A percentile compares a stretch with the other conserved stretches of the same genome.
phyloP scores from a whole-genome alignment of 2,329 filamentous ascomycete genomes.

The Lomentospora prolificans region DNA sequence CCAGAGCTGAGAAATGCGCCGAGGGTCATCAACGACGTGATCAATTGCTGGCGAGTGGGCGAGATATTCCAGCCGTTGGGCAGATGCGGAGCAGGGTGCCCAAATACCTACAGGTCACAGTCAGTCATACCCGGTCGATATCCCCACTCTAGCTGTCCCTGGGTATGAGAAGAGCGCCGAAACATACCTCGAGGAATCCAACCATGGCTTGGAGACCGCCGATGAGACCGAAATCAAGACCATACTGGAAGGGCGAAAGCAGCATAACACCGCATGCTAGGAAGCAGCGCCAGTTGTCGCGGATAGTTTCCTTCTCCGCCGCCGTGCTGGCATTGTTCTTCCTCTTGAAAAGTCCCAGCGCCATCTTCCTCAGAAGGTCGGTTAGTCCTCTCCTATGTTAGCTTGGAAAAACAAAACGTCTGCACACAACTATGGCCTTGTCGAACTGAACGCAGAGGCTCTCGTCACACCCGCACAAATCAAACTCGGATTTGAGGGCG shows the following conservation, averaged over 20 bases:
- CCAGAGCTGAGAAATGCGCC: conserved; percentile 34
- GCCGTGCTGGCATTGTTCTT: background rate
- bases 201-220: conserved; percentile 39
- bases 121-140: conserved; percentile 13
- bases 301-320: conserved; percentile 17
- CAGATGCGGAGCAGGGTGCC: conserved; percentile 18
- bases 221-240: conserved; percentile 40
- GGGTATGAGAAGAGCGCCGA: background rate
- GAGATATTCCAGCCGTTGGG: conserved; percentile 34
- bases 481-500: too few species aligned
- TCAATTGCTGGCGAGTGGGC: conserved; percentile 33
- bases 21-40: conserved; percentile 36
- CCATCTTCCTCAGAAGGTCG: background rate
- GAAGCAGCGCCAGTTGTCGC: conserved; percentile 35
- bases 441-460: too few species aligned
- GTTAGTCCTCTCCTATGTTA: too few species aligned
- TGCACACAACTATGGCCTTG: too few species aligned
- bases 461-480: too few species aligned
- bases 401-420: too few species aligned
- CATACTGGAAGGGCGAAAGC: conserved; percentile 35
- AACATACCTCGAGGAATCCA: conserved; percentile 28
- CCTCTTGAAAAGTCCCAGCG: background rate
- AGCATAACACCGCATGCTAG: conserved; percentile 30
- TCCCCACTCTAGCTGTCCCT: conserved; percentile 15
- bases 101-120: conserved; percentile 22